phyloP scores from a whole-genome alignment of 768 basidiomycete species.

The Pleurotus eryngii region DNA sequence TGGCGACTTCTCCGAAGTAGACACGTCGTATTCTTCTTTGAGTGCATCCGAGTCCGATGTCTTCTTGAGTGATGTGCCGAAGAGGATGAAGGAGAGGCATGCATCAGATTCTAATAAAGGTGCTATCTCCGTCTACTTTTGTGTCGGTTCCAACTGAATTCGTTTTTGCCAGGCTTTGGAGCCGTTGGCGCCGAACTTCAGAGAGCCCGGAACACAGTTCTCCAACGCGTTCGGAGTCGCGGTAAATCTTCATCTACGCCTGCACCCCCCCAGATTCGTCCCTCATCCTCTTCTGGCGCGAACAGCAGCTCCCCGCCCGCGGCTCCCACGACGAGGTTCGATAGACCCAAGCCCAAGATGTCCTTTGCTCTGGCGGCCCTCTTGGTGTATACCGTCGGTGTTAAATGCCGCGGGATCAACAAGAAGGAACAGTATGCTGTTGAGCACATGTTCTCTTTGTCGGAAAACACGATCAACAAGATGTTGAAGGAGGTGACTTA shows the following conservation, averaged over 20 bases:
- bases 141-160: background rate
- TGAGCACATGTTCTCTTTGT: constrained; percentile 90
- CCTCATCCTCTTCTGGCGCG: background rate
- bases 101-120: constrained; percentile 30
- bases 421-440: constrained; percentile 84
- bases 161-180: constrained; percentile 22
- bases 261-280: constrained; percentile 9
- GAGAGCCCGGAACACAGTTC: constrained; percentile 37
- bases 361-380: constrained; percentile 57
- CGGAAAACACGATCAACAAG: constrained; percentile 80
- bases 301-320: background rate
- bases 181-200: constrained; percentile 25
- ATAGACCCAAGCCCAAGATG: constrained; percentile 1
- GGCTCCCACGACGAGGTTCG: background rate
- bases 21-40: constrained; percentile 24
- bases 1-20: constrained; percentile 18
- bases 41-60: constrained; percentile 38
- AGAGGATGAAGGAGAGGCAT: constrained; percentile 13
- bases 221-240: constrained; percentile 38
- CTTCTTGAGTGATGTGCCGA: constrained; percentile 11
- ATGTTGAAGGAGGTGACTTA: constrained; percentile 51
- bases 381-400: constrained; percentile 95
- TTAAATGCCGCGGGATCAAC: constrained; percentile 91
- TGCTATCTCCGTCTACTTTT: constrained; percentile 10
- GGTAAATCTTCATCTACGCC: constrained; percentile 20